Base-by-base conservation (phyloP, 768 basidiomycete species). In the Dentipellis fragilis region DNA sequence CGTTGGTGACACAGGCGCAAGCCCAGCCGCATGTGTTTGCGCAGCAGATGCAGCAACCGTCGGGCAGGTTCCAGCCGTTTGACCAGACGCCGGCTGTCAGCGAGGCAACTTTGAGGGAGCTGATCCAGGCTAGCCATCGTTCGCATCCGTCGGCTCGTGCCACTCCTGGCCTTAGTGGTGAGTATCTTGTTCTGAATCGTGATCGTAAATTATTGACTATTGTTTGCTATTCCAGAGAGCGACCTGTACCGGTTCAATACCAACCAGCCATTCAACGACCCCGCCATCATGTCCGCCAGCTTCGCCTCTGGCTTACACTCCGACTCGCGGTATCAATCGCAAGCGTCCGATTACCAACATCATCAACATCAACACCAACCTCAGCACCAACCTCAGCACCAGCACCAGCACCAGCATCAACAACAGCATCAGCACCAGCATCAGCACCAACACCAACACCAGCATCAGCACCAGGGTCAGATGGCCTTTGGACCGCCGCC, bases 201-300 rank as follows among this genome's bases (percentile, higher is more conserved):
- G 76, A 29, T 6, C 6, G 6, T 29, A 29, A 29, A 29, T 29
- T 63, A 42, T 63, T 65, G 49, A 62, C 58, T 57, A 54, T 59
- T 66, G 57, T 63, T 39, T 55, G 52, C 62, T 63, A 63, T 57
- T 58, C 52, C 65, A 71, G 75, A 76, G 29, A 59, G 62, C 54
- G 59, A 62, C 14, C 57, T 54, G 50, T 70, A 66, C 61, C 66
- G 69, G 11, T 69, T 67, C 54, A 52, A 61, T 64, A 71, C 66
- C 59, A 63, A 59, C 38, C 78, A 77, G 57, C 76, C 77, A 23
- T 89, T 88, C 67, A 76, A 73, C 58, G 87, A 89, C 62, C 87
- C 87, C 47, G 87, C 87, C 11, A 88, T 89, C 49, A 87, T 89
- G 85, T 84, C 86, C 36, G 85, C 84, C 19, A 78, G 81, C 58